These are phyloP conservation scores for Lepiota venenata DNA, from an alignment of 768 basidiomycete genomes.

Conservation along the genomic window DNA sequence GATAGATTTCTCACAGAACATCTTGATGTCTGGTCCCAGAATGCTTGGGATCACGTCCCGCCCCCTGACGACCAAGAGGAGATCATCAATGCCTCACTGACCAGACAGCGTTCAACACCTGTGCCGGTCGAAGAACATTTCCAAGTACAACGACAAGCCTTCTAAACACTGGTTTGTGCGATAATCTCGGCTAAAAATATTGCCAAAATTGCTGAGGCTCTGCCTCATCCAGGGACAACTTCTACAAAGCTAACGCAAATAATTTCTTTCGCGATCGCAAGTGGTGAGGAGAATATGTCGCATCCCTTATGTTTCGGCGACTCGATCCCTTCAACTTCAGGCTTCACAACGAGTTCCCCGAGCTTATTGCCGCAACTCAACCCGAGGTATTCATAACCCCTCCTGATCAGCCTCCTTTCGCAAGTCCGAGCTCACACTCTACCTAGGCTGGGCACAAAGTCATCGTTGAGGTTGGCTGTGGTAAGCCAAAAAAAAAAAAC, in stretches of 20 bases:
- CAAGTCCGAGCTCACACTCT: slow-evolving; percentile 13
- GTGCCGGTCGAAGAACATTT: slow-evolving; percentile 71
- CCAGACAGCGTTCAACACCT: slow-evolving; percentile 66
- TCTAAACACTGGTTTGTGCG: slow-evolving; percentile 62
- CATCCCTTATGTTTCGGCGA: not conserved
- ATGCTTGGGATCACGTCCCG: slow-evolving; percentile 91
- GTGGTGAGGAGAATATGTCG: slow-evolving; percentile 47
- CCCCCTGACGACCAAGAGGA: slow-evolving; percentile 78
- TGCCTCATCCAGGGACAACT: slow-evolving; percentile 74
- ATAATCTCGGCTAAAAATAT: not conserved
- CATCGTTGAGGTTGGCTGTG: slow-evolving; percentile 91
- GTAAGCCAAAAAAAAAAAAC: slow-evolving; percentile 34
- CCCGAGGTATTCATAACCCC: slow-evolving; percentile 44
- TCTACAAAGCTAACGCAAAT: slow-evolving; percentile 80
- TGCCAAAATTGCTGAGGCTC: not conserved
- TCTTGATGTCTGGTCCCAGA: slow-evolving; percentile 78
- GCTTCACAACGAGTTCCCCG: slow-evolving; percentile 94
- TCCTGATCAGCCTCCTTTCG: not conserved
- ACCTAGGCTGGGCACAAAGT: slow-evolving; percentile 70
- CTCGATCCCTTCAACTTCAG: slow-evolving; percentile 30
- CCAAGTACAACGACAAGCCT: slow-evolving; percentile 71
- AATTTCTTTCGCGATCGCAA: slow-evolving; percentile 96
- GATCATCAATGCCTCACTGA: slow-evolving; percentile 65
- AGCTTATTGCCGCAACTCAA: slow-evolving; percentile 68
- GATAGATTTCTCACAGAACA: slow-evolving; percentile 67